These are phyloP conservation scores for Pseudogymnoascus sp. DNA, from an alignment of 2,329 filamentous ascomycete species.

Conservation along the genomic window DNA sequence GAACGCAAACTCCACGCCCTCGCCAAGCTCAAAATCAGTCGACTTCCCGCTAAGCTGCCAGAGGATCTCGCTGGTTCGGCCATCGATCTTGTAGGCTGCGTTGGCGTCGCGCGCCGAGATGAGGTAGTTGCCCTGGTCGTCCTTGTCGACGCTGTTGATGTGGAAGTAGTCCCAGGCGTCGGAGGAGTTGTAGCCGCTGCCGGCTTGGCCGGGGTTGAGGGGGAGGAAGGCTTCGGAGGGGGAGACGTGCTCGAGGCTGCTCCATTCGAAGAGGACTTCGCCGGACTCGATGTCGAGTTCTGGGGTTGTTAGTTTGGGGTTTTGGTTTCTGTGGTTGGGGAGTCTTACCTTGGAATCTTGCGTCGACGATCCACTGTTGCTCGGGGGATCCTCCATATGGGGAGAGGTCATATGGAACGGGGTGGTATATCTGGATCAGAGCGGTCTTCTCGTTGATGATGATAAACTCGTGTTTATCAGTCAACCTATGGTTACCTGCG, in stretches of 20 bases:
- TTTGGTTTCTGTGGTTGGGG: not conserved
- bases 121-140: slow-evolving; percentile 39
- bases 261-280: slow-evolving; percentile 53
- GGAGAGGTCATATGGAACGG: slow-evolving; percentile 40
- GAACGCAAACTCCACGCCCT: slow-evolving; percentile 42
- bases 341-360: slow-evolving; percentile 44
- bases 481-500: slow-evolving; percentile 45
- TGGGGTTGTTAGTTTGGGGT: slow-evolving; percentile 22
- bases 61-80: slow-evolving; percentile 40
- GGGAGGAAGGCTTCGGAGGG: slow-evolving; percentile 43
- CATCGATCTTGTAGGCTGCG: slow-evolving; percentile 43
- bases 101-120: slow-evolving; percentile 42
- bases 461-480: slow-evolving; percentile 51
- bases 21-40: slow-evolving; percentile 37
- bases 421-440: slow-evolving; percentile 49
- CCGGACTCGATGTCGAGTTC: slow-evolving; percentile 39
- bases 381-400: slow-evolving; percentile 41
- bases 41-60: slow-evolving; percentile 42
- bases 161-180: slow-evolving; percentile 37
- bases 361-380: slow-evolving; percentile 52
- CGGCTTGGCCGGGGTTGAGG: slow-evolving; percentile 40
- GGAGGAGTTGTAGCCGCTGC: slow-evolving; percentile 33
- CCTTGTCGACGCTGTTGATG: slow-evolving; percentile 36
- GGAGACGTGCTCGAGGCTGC: slow-evolving; percentile 44
- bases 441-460: slow-evolving; percentile 47